These are phyloP conservation scores for Suhomyces chickasaworum DNA, from an alignment of 1,139 yeast genomes.

Conservation along the genomic window DNA sequence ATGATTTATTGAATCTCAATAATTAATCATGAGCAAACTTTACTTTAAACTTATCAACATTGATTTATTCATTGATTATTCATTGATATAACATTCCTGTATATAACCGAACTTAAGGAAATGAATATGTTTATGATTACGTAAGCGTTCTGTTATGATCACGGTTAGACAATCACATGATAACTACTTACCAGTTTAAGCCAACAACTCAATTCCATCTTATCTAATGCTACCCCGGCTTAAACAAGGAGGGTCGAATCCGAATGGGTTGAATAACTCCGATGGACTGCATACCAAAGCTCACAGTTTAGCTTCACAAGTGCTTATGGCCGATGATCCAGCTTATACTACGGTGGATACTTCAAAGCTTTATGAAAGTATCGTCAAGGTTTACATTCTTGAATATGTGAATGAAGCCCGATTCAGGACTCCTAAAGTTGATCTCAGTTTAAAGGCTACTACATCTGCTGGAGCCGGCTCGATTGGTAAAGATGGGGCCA, in stretches of 20 bases:
- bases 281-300: slow-evolving; percentile 14
- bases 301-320: slow-evolving; percentile 30
- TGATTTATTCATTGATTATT: too few species aligned
- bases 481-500: slow-evolving; percentile 9
- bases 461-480: slow-evolving; percentile 12
- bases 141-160: too few species aligned
- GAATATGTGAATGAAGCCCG: slow-evolving; percentile 63
- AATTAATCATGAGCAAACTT: too few species aligned
- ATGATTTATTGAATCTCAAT: too few species aligned
- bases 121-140: too few species aligned
- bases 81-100: too few species aligned
- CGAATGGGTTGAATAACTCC: slow-evolving; percentile 1
- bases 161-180: not conserved
- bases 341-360: slow-evolving; percentile 31
- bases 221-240: slow-evolving; percentile 11
- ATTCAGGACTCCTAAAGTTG: slow-evolving; percentile 44
- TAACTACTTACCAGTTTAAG: not conserved
- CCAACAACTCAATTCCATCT: not conserved
- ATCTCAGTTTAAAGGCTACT: slow-evolving; percentile 4
- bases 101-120: too few species aligned
- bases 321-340: slow-evolving; percentile 23
- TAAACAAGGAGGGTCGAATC: slow-evolving; percentile 6
- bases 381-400: slow-evolving; percentile 51
- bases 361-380: slow-evolving; percentile 39
- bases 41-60: too few species aligned